phyloP scores from a whole-genome alignment of 257 asterid genomes.

The Solanum appendiculatum region DNA sequence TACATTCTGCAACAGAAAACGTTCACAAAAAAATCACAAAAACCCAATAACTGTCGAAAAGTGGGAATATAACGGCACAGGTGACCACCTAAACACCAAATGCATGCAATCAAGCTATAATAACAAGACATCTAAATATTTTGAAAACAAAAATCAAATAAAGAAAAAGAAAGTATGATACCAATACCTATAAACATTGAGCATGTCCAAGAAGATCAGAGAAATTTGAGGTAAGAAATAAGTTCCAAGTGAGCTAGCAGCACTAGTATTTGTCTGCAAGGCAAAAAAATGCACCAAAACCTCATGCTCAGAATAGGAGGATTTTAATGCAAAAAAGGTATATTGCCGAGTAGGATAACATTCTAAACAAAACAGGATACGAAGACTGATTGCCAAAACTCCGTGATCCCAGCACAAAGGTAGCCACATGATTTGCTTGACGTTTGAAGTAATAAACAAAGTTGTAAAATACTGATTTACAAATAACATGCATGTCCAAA shows the following conservation, averaged over 20 bases:
- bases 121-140: not conserved
- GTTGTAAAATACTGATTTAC: not conserved
- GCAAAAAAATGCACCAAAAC: not conserved
- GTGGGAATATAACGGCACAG: not conserved
- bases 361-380: not conserved
- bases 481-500: not conserved
- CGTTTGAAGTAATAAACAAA: not conserved
- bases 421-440: not conserved
- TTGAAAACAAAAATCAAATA: constrained; percentile 1
- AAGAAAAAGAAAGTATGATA: not conserved
- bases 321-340: not conserved
- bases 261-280: constrained; percentile 91
- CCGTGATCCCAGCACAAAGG: not conserved
- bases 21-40: constrained; percentile 10
- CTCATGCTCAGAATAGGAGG: not conserved
- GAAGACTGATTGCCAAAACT: not conserved
- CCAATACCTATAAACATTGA: constrained; percentile 81
- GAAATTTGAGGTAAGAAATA: constrained; percentile 79
- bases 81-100: not conserved
- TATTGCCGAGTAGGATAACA: not conserved
- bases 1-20: constrained; percentile 69
- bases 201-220: constrained; percentile 85
- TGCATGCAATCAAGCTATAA: not conserved
- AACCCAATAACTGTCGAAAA: not conserved
- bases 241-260: constrained; percentile 84